Conservation (phyloP, 257 asterid species). For the Solanum etuberosum region DNA sequence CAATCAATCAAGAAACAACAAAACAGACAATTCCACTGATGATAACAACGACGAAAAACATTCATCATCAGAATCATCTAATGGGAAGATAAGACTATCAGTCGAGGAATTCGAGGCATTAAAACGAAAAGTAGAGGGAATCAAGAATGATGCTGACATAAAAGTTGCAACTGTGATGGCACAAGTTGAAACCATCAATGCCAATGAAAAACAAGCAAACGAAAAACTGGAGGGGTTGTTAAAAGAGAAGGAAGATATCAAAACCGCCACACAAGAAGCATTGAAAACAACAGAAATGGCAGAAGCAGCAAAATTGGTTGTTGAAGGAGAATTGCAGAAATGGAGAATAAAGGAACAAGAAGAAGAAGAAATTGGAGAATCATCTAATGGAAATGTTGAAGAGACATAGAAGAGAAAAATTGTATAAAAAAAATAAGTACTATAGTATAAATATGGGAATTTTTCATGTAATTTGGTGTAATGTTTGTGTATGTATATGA, state of each 20-base stretch:
- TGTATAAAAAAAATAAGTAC: not conserved
- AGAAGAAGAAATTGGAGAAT: slow-evolving; percentile 65
- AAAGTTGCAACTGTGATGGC: slow-evolving; percentile 33
- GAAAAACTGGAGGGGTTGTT: slow-evolving; percentile 37
- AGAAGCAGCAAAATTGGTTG: slow-evolving; percentile 71
- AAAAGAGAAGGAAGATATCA: slow-evolving; percentile 60
- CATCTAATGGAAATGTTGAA: slow-evolving; percentile 13
- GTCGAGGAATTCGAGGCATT: slow-evolving; percentile 10
- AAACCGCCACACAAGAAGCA: slow-evolving; percentile 54
- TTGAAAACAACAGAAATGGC: slow-evolving; percentile 74
- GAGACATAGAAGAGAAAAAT: not conserved
- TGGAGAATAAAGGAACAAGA: slow-evolving; percentile 68
- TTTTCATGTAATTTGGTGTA: not conserved
- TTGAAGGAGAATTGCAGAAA: slow-evolving; percentile 76
- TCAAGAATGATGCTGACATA: slow-evolving; percentile 18
- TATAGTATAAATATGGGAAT: not conserved
- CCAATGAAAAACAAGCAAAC: slow-evolving; percentile 63
- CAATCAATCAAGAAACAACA: not conserved
- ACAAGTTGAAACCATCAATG: slow-evolving; percentile 27
- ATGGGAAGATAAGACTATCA: slow-evolving; percentile 15
- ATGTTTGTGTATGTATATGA: not conserved
- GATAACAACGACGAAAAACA: not conserved
- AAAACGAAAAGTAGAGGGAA: slow-evolving; percentile 5
- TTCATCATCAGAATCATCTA: not conserved
- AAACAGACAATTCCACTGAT: not conserved